phyloP scores from a whole-genome alignment of 2,329 filamentous ascomycete genomes.

The Triangularia verruculosa region DNA sequence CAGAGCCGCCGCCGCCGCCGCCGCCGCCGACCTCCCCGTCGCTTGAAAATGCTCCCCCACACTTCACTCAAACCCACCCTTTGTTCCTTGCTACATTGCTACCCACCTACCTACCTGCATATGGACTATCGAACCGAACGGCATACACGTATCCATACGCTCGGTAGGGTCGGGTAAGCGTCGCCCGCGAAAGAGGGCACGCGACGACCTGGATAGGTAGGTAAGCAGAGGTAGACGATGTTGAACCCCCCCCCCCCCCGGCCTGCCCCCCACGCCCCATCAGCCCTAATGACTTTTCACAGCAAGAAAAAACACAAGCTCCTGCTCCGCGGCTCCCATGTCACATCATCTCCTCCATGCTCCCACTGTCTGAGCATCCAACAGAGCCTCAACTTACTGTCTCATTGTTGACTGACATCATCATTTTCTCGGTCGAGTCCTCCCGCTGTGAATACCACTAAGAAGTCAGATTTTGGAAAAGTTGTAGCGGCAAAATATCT shows the following conservation, averaged over 20 bases:
- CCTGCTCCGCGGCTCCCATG: not conserved
- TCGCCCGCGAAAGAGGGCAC: not conserved
- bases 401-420: not conserved
- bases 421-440: not conserved
- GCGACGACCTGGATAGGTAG: not conserved
- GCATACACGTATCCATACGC: not conserved
- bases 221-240: not conserved
- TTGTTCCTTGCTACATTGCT: no score
- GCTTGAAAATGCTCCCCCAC: not conserved
- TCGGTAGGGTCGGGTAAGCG: not conserved
- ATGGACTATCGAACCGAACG: not conserved
- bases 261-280: no score
- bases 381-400: not conserved
- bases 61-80: not conserved
- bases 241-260: no score
- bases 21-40: not conserved
- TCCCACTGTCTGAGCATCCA: not conserved
- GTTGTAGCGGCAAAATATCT: not conserved
- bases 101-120: no score
- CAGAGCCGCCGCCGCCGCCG: not conserved
- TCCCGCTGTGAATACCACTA: no score
- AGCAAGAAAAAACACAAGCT: no score
- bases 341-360: not conserved
- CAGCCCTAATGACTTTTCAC: not conserved
- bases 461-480: not conserved